Evolutionary conservation across 2,329 filamentous ascomycete genomes (phyloP).

Genomic region (Beauveria varroae): DNA sequence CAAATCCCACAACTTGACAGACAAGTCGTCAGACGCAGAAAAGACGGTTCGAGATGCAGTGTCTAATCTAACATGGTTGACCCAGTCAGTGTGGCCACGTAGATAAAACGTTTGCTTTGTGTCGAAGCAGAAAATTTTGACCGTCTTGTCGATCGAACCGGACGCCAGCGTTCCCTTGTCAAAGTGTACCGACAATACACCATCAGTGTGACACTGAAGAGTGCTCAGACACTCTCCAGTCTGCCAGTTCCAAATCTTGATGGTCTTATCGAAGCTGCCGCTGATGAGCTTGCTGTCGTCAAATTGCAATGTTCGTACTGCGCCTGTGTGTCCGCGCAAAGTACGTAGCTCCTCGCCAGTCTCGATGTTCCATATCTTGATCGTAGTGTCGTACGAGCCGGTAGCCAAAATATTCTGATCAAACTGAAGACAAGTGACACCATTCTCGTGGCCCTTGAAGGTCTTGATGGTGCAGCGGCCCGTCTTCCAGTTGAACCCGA

Average conservation of each 20-base stretch:
- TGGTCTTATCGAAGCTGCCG: conserved; percentile 76
- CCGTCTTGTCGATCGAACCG: conserved; percentile 79
- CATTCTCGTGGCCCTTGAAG: conserved; percentile 81
- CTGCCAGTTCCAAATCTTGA: conserved; percentile 96
- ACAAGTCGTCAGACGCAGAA: conserved; percentile 89
- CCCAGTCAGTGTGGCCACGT: conserved; percentile 85
- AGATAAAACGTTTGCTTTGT: conserved; percentile 74
- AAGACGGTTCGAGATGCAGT: conserved; percentile 75
- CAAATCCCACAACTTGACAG: conserved; percentile 86
- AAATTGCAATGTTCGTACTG: conserved; percentile 85
- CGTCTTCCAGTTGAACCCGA: conserved; percentile 96
- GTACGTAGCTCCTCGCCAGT: conserved; percentile 83
- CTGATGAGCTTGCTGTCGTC: conserved; percentile 87
- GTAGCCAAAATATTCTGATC: conserved; percentile 88
- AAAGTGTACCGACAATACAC: conserved; percentile 83
- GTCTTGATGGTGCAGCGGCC: conserved; percentile 78
- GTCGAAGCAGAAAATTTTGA: conserved; percentile 89
- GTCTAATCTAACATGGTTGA: conserved; percentile 91
- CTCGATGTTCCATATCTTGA: conserved; percentile 94
- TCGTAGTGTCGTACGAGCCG: conserved; percentile 88
- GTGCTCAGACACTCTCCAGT: conserved; percentile 82
- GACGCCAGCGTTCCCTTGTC: conserved; percentile 78
- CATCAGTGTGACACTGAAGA: conserved; percentile 68
- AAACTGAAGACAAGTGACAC: conserved; percentile 49
- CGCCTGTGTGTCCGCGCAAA: conserved; percentile 70